A percentile compares a stretch with the other conserved stretches of the same genome.
These are phyloP conservation scores for Penicillium dipodomyicola DNA, from an alignment of 495 filamentous ascomycete species.

Conservation along the genomic window DNA sequence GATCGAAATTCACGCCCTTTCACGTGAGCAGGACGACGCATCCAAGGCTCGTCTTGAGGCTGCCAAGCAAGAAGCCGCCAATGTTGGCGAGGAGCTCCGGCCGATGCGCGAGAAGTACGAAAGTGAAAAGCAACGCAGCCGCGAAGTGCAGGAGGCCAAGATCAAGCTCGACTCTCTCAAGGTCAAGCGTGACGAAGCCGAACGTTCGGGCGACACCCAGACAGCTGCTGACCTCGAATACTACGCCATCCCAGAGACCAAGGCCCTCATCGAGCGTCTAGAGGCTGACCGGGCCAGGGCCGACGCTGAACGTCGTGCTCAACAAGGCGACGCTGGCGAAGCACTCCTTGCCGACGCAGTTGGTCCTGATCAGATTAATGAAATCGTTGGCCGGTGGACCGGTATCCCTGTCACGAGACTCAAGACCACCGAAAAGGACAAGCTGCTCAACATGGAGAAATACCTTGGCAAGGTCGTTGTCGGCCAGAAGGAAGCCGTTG, in stretches of 20 bases:
- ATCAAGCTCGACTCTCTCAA: conserved; percentile 85
- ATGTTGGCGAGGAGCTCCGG: conserved; percentile 85
- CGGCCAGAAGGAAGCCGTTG: conserved; percentile 93
- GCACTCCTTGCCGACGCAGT: conserved; percentile 85
- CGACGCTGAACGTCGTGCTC: conserved; percentile 69
- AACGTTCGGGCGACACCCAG: conserved; percentile 74
- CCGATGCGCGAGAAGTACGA: conserved; percentile 96
- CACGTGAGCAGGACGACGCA: conserved; percentile 91
- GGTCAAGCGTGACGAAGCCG: conserved; percentile 89
- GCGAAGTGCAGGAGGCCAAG: conserved; percentile 93
- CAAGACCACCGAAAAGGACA: conserved; percentile 94
- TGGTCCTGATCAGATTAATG: conserved; percentile 97
- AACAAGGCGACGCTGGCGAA: conserved; percentile 53
- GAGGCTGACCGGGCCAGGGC: conserved; percentile 75
- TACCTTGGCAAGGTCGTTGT: conserved; percentile 78
- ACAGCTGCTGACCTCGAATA: conserved; percentile 91
- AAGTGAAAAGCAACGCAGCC: conserved; percentile 80
- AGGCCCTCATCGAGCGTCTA: conserved; percentile 70
- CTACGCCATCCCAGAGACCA: conserved; percentile 93
- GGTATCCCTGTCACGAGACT: conserved; percentile 94
- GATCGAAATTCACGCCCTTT: conserved; percentile 93
- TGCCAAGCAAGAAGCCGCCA: conserved; percentile 86
- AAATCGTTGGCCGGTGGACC: conserved; percentile 94
- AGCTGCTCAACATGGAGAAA: conserved; percentile 91
- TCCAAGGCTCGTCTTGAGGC: conserved; percentile 74